phyloP scores from a whole-genome alignment of 257 asterid genomes.

The Plantago elongata region DNA sequence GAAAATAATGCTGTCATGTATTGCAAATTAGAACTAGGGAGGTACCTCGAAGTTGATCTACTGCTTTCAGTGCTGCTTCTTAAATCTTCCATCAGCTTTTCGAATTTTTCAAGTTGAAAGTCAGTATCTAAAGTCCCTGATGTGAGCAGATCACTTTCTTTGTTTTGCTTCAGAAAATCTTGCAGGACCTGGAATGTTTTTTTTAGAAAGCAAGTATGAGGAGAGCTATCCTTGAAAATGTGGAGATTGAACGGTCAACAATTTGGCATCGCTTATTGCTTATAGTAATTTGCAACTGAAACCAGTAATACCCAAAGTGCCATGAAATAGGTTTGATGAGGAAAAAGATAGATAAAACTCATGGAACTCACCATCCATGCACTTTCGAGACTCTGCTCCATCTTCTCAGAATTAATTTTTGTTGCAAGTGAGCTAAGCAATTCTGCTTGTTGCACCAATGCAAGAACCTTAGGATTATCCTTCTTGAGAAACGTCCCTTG shows the following conservation, averaged over 20 bases:
- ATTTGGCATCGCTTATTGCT: background rate
- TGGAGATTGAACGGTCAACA: slow-evolving; percentile 8
- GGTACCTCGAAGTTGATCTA: slow-evolving; percentile 67
- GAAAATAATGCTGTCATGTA: slow-evolving; percentile 12
- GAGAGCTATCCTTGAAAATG: slow-evolving; percentile 16
- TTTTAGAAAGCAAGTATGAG: slow-evolving; percentile 14
- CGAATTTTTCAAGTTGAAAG: slow-evolving; percentile 56
- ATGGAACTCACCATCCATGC: slow-evolving; percentile 72
- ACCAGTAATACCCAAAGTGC: background rate
- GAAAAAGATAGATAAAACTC: slow-evolving; percentile 8
- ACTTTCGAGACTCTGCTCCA: slow-evolving; percentile 72
- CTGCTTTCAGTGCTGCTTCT: slow-evolving; percentile 49
- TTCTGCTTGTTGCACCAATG: slow-evolving; percentile 92
- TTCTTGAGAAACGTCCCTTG: slow-evolving; percentile 70
- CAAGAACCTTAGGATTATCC: slow-evolving; percentile 85
- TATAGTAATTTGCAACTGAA: slow-evolving; percentile 12
- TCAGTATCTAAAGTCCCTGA: slow-evolving; percentile 41
- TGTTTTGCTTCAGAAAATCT: slow-evolving; percentile 65
- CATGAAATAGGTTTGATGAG: slow-evolving; percentile 7
- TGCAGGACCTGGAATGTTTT: slow-evolving; percentile 58
- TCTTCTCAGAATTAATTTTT: slow-evolving; percentile 72
- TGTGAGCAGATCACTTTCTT: slow-evolving; percentile 47
- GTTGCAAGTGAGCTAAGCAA: slow-evolving; percentile 85
- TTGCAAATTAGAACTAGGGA: slow-evolving; percentile 9
- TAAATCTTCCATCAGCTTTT: slow-evolving; percentile 64